Evolutionary conservation across 352 stramenopile genomes (phyloP).

Genomic region (Pythium aquatile): DNA sequence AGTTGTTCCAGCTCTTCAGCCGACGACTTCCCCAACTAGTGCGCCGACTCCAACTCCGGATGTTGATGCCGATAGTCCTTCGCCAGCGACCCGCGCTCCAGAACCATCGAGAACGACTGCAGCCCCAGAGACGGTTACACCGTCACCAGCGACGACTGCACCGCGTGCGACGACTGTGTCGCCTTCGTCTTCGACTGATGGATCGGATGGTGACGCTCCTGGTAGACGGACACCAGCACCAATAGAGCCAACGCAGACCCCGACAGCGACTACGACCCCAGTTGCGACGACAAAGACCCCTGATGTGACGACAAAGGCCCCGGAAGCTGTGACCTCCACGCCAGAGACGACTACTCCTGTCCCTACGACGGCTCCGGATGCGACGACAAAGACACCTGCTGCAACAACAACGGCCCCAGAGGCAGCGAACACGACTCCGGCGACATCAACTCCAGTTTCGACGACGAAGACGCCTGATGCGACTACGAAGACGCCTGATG

Average conservation of each 20-base stretch:
- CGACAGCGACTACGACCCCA: background rate
- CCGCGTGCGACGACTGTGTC: background rate
- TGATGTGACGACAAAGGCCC: background rate
- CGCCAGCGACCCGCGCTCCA: background rate
- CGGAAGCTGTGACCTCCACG: background rate
- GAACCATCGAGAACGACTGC: constrained; percentile 1
- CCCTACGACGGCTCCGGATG: background rate
- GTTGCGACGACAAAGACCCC: background rate
- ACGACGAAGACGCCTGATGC: background rate
- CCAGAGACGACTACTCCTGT: background rate
- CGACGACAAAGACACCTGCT: constrained; percentile 1
- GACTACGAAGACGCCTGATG: constrained; percentile 1
- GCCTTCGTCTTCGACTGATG: background rate
- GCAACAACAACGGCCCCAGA: background rate
- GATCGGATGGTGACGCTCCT: background rate
- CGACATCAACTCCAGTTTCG: constrained; percentile 1
- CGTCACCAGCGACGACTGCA: background rate
- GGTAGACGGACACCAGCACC: constrained; percentile 1
- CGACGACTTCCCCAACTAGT: constrained; percentile 1
- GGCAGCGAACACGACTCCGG: no score
- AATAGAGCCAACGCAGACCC: background rate
- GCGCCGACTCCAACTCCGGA: background rate
- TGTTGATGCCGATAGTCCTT: background rate
- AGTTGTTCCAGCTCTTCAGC: background rate
- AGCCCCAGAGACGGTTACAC: background rate